Evolutionary conservation across 176 grass and related monocot genomes (phyloP), one percentile per base, ranked within the genome.

Genomic region (Aegilops tauschii): DNA sequence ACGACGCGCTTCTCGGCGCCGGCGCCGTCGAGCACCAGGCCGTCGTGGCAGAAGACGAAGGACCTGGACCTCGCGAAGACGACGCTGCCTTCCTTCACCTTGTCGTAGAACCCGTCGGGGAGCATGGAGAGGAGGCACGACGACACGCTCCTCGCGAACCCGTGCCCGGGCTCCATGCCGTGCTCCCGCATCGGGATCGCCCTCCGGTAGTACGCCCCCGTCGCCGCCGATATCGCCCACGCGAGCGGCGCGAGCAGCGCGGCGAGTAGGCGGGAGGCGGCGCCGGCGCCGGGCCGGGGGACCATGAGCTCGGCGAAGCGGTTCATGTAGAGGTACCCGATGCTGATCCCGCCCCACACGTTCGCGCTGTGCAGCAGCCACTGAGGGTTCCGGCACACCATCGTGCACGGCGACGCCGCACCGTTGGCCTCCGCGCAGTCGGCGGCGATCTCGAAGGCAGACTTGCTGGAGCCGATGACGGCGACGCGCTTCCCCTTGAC

Each of bases 221-320:
- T 58, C 69, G 85, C 4, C 59, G 82, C 78, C 44, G 87, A 90
- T 4, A 88, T 80, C 50, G 79, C 9, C 93, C 90, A 94, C 64
- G 92, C 83, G 80, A 95, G 8, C 39, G 91, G 93, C 6, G 91
- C 6, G 5, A 95, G 76, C 52, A 95, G 25, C 0, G 81, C 71
- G 44, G 91, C 88, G 44, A 93, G 14, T 9, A 89, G 73, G 39
- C 49, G 78, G 3, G 78, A 76, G n/a, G 85, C 61, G 37, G 73
- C 1, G 73, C 88, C 88, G 82, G 89, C 88, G 36, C 84, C 91
- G 8, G 93, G 93, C 31, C 85, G 91, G 7, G 71, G 80, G 70
- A 95, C 64, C 82, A 93, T 86, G 12, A 93, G 88, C 76, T 95
- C 86, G 5, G 88, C 82, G 84, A 95, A 95, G 35, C 93, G 77